These are phyloP conservation scores for Simplicillium aogashimaense DNA, from an alignment of 2,329 filamentous ascomycete species.

Conservation along the genomic window DNA sequence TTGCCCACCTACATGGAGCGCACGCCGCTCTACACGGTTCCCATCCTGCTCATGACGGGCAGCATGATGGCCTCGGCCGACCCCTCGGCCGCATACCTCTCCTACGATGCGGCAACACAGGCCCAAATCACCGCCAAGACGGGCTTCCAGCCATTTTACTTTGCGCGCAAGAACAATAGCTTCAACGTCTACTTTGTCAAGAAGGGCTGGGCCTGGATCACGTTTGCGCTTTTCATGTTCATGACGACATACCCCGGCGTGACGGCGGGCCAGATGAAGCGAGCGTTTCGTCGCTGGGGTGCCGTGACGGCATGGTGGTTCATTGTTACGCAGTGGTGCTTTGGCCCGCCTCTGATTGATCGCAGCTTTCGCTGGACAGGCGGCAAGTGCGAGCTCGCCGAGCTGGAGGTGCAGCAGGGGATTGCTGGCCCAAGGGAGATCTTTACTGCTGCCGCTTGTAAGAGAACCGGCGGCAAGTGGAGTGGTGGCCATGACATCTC, in stretches of 20 bases:
- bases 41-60: conserved; percentile 67
- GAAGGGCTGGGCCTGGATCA: conserved; percentile 88
- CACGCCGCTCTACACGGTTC: conserved; percentile 60
- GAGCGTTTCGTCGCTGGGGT: conserved; percentile 57
- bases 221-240: conserved; percentile 61
- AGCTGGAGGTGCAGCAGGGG: conserved; percentile 34
- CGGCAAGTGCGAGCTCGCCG: conserved; percentile 62
- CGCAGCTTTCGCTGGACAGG: conserved; percentile 82
- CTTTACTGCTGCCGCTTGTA: conserved; percentile 71
- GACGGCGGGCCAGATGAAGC: conserved; percentile 17
- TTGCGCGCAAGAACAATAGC: conserved; percentile 85
- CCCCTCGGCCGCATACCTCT: conserved; percentile 53
- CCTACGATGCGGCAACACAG: conserved; percentile 53
- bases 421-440: conserved; percentile 37
- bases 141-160: conserved; percentile 66
- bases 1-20: conserved; percentile 39
- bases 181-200: conserved; percentile 95
- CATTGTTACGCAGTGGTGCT: conserved; percentile 91
- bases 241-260: conserved; percentile 55
- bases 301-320: conserved; percentile 73
- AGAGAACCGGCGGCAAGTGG: conserved; percentile 74
- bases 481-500: conserved; percentile 92
- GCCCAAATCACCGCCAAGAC: conserved; percentile 46
- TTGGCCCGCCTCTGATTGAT: conserved; percentile 84
- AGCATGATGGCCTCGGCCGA: conserved; percentile 72